Conservation (phyloP, 2,329 filamentous ascomycete genomes). For the Alternaria arbusti region DNA sequence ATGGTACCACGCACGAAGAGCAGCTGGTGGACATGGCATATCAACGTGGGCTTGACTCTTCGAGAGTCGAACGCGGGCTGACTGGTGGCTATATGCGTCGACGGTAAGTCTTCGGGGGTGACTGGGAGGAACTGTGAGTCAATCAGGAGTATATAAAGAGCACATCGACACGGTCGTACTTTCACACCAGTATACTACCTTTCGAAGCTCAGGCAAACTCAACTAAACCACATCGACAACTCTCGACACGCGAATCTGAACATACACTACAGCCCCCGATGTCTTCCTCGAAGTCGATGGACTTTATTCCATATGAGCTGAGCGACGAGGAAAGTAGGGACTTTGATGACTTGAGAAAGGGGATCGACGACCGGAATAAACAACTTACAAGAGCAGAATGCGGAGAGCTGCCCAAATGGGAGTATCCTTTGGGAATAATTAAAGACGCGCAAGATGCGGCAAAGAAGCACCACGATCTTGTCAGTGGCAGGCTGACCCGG, state of each 20-base stretch:
- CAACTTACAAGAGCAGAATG: no score
- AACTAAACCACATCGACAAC: not conserved
- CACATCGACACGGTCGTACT: not conserved
- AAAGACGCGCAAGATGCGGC: not conserved
- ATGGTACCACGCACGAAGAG: not conserved
- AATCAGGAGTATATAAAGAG: not conserved
- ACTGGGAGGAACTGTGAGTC: not conserved
- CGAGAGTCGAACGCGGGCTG: not conserved
- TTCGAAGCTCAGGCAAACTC: not conserved
- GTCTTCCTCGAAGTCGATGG: not conserved
- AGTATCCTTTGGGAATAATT: not conserved
- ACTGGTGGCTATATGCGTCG: not conserved
- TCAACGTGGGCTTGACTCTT: not conserved
- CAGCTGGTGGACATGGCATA: not conserved
- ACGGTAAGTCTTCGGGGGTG: not conserved
- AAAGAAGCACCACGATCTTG: not conserved
- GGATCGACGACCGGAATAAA: no score
- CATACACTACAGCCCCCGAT: not conserved
- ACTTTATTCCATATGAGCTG: no score
- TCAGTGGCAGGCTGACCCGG: not conserved
- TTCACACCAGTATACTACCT: not conserved
- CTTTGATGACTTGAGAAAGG: no score
- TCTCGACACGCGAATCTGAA: no score
- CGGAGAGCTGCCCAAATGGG: not conserved
- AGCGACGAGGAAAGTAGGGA: no score